phyloP scores from a whole-genome alignment of 192 early-diverging fungal species.

The Cetraspora pellucida region DNA sequence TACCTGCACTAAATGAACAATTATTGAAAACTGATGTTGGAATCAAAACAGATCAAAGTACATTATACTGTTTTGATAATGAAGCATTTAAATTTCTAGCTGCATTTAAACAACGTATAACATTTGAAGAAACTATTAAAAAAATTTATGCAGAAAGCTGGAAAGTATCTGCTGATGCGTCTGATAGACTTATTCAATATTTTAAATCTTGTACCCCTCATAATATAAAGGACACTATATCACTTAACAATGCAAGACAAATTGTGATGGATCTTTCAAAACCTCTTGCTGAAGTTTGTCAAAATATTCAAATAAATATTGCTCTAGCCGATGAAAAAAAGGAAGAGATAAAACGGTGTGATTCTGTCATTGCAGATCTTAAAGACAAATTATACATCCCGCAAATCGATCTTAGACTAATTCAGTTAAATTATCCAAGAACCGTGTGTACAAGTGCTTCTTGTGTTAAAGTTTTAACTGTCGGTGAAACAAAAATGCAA shows the following conservation, averaged over 20 bases:
- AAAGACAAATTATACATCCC: slow-evolving; percentile 23
- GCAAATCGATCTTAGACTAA: slow-evolving; percentile 34
- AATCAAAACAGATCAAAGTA: slow-evolving; percentile 16
- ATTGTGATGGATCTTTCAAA: slow-evolving; percentile 32
- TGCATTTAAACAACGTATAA: slow-evolving; percentile 31
- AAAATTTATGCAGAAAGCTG: slow-evolving; percentile 36
- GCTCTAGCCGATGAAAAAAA: slow-evolving; percentile 17
- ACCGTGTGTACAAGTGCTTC: slow-evolving; percentile 35
- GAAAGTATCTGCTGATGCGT: slow-evolving; percentile 36
- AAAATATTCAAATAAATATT: slow-evolving; percentile 36
- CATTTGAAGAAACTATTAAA: slow-evolving; percentile 17
- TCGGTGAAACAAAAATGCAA: not conserved
- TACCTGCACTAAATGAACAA: slow-evolving; percentile 24
- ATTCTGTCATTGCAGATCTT: slow-evolving; percentile 25
- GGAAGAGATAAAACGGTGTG: slow-evolving; percentile 31
- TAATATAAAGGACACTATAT: slow-evolving; percentile 34
- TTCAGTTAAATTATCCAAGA: slow-evolving; percentile 30
- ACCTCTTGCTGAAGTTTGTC: slow-evolving; percentile 37
- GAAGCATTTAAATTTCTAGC: slow-evolving; percentile 40
- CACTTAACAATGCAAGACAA: slow-evolving; percentile 36
- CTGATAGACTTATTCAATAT: slow-evolving; percentile 29
- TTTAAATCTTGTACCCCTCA: slow-evolving; percentile 31
- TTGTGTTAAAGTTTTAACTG: slow-evolving; percentile 10
- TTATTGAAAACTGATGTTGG: slow-evolving; percentile 8
- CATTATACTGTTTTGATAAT: slow-evolving; percentile 39